Base-by-base conservation (phyloP, 2,329 filamentous ascomycete genomes). In the Xylaria sp. region DNA sequence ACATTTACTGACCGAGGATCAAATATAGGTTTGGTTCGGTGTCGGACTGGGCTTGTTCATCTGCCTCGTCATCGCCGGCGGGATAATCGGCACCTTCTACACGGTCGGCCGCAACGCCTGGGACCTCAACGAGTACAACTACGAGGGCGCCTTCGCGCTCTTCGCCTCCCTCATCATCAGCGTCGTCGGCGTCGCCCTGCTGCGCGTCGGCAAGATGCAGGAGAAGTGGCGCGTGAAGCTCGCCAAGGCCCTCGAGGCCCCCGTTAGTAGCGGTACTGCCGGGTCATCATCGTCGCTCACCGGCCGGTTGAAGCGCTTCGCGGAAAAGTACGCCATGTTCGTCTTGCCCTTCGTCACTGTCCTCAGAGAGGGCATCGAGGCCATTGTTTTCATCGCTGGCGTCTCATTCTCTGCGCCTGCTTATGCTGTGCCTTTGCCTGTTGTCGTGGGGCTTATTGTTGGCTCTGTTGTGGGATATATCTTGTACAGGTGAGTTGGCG, bases 161-260 rank as follows among this genome's bases (percentile, higher is more conserved):
- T 79, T 96, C 60, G 93, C 94, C 2, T 86, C 89, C 20, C 73
- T 96, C 73, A 94, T 97, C 81, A 96, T 97, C 81, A 92, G 92
- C 44, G 74, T 94, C 70, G 91, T 97, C 84, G 94, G 94, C 34
- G 91, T 90, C 39, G 93, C 92, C 4, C 87, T 97, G 37, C 88
- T 97, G 8, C 90, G 94, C 31, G 87, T 97, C 65, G 91, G 90
- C 70, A 96, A 95, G 81, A 87, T 96, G 80, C 92, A 94, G 79
- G 90, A 92, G 70, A 96, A 96, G 81, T 97, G 94, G 94, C 88
- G 90, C n/a, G 83, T 91, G 75, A 96, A 96, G 87, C 88, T 97
- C 28, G 88, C 90, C 20, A 88, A 88, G 75, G 89, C 92, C 2
- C 81, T 96, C 37, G 89, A 92, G 73, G 78, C 77, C 1, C 83